These are phyloP conservation scores for Colletotrichum eremochloae DNA, from an alignment of 2,329 filamentous ascomycete genomes.

Conservation along the genomic window DNA sequence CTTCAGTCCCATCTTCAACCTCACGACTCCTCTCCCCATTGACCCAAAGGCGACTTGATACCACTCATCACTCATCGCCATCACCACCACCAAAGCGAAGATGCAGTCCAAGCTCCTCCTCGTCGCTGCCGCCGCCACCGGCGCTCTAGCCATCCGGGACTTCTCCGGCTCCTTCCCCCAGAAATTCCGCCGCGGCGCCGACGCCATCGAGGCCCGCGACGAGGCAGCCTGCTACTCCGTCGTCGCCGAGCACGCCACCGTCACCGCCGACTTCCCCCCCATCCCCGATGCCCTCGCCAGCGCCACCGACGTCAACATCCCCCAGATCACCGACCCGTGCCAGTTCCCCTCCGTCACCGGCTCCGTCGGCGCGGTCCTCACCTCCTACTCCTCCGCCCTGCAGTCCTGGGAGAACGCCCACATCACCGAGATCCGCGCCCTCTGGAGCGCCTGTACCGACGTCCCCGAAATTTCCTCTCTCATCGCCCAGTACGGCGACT, in stretches of 20 bases:
- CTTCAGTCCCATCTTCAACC: background rate
- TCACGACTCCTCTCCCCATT: background rate
- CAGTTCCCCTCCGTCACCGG: constrained; percentile 48
- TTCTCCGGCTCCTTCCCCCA: constrained; percentile 28
- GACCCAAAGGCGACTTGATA: background rate
- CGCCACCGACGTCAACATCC: constrained; percentile 42
- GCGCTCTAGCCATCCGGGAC: constrained; percentile 27
- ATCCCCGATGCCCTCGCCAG: constrained; percentile 43
- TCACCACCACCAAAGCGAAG: background rate
- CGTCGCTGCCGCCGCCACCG: constrained; percentile 20
- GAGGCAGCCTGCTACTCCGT: constrained; percentile 32
- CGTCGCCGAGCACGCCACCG: constrained; percentile 37
- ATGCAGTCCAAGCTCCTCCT: constrained; percentile 39
- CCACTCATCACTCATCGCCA: background rate
- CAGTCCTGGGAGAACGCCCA: constrained; percentile 46
- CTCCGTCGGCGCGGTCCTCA: constrained; percentile 45
- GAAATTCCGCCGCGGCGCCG: constrained; percentile 17
- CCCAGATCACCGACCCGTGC: constrained; percentile 44
- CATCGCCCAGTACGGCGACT: constrained; percentile 9
- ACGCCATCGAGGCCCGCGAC: constrained; percentile 28
- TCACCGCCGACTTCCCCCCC: constrained; percentile 42
- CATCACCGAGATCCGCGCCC: constrained; percentile 41
- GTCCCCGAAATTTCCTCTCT: constrained; percentile 41
- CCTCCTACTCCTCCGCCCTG: constrained; percentile 44
- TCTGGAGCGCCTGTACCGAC: constrained; percentile 47